Evolutionary conservation across 495 filamentous ascomycete species (phyloP).

Genomic region (Sphaerosporella brunnea): DNA sequence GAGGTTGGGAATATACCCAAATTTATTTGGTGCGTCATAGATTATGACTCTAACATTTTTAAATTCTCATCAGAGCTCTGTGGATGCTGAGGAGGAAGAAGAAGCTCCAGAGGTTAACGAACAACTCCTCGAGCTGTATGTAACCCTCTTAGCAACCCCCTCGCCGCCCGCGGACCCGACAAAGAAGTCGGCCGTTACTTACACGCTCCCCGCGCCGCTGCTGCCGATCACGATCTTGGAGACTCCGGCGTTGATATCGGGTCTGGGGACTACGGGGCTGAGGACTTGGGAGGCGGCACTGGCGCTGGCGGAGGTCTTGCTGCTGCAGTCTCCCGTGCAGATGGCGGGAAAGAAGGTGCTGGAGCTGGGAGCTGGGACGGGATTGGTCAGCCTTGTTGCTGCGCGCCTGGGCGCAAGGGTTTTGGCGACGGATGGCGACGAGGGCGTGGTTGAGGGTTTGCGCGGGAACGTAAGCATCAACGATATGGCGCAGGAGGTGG

Average conservation of each 20-base stretch:
- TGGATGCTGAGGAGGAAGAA: too few species aligned
- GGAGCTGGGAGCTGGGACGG: slow-evolving; percentile 82
- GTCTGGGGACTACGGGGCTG: slow-evolving; percentile 62
- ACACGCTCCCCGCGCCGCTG: slow-evolving; percentile 14
- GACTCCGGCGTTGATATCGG: slow-evolving; percentile 53
- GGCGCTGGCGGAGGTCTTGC: slow-evolving; percentile 45
- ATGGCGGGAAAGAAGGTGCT: slow-evolving; percentile 42
- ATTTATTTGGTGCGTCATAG: neutral
- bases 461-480: slow-evolving; percentile 21
- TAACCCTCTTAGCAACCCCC: slow-evolving; percentile 7
- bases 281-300: slow-evolving; percentile 89
- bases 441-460: slow-evolving; percentile 33
- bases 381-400: slow-evolving; percentile 66
- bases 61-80: too few species aligned
- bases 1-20: slow-evolving; percentile 8
- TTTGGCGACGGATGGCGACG: slow-evolving; percentile 66
- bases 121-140: slow-evolving; percentile 14
- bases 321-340: slow-evolving; percentile 33
- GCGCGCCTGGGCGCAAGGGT: slow-evolving; percentile 52
- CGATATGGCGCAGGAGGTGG: slow-evolving; percentile 17
- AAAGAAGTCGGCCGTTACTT: slow-evolving; percentile 14
- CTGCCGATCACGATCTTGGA: slow-evolving; percentile 44
- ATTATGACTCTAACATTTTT: neutral
- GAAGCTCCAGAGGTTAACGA: slow-evolving; percentile 14
- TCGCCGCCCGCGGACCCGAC: slow-evolving; percentile 1